Evolutionary conservation across 2,329 filamentous ascomycete genomes (phyloP).

Genomic region (Aplosporella prunicola): DNA sequence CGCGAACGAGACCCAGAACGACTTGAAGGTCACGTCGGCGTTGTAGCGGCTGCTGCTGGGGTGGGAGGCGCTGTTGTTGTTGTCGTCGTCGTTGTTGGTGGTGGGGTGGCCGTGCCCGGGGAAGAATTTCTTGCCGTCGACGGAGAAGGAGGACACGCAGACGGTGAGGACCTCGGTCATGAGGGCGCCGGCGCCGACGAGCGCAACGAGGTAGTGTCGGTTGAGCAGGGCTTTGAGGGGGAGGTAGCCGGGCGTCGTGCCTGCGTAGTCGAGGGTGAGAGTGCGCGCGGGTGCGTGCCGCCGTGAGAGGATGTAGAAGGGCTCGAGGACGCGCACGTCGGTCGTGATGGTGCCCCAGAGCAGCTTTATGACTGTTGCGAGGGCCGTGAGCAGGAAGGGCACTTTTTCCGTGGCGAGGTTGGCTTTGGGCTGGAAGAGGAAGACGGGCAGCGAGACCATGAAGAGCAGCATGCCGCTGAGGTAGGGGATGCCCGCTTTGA

Average conservation of each 20-base stretch:
- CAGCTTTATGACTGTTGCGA: slow-evolving; percentile 59
- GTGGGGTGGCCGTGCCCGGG: slow-evolving; percentile 17
- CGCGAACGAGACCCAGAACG: slow-evolving; percentile 57
- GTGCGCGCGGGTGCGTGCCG: slow-evolving; percentile 57
- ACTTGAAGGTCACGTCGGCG: slow-evolving; percentile 39
- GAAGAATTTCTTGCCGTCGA: slow-evolving; percentile 54
- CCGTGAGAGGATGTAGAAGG: slow-evolving; percentile 59
- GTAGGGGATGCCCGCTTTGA: slow-evolving; percentile 51
- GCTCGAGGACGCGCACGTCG: slow-evolving; percentile 63
- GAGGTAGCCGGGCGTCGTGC: slow-evolving; percentile 58
- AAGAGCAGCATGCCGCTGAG: slow-evolving; percentile 50
- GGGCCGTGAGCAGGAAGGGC: slow-evolving; percentile 55
- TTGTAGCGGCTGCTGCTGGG: slow-evolving; percentile 20
- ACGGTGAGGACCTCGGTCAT: slow-evolving; percentile 66
- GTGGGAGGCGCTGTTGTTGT: slow-evolving; percentile 13
- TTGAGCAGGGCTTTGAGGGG: slow-evolving; percentile 54
- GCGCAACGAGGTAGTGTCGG: slow-evolving; percentile 54
- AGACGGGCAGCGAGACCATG: slow-evolving; percentile 47
- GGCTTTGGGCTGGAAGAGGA: slow-evolving; percentile 49
- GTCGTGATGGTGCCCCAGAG: slow-evolving; percentile 60
- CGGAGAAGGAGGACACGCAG: slow-evolving; percentile 55
- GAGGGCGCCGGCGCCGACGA: slow-evolving; percentile 61
- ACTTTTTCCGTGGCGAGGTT: slow-evolving; percentile 50
- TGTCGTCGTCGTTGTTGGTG: slow-evolving; percentile 11
- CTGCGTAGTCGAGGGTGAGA: slow-evolving; percentile 63